phyloP scores from a whole-genome alignment of 805 yeast genomes.

The Myxozyma melibiosi region DNA sequence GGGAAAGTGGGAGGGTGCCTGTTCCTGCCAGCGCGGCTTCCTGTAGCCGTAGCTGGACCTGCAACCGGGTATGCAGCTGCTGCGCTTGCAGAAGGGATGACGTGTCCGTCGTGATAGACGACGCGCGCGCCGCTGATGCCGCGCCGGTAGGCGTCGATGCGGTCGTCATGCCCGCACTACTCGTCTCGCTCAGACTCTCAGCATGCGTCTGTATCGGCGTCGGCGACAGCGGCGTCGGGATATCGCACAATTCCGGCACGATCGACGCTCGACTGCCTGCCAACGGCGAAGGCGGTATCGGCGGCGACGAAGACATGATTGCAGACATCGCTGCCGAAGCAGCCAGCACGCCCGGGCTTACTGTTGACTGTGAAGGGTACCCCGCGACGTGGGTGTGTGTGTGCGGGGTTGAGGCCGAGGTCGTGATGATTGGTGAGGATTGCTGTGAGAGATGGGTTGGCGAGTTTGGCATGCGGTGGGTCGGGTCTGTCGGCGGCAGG shows the following conservation, averaged over 20 bases:
- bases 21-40: slow-evolving; percentile 8
- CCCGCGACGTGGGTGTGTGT: neutral
- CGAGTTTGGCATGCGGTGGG: neutral
- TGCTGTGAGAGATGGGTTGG: neutral
- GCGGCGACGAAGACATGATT: slow-evolving; percentile 16
- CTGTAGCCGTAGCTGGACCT: slow-evolving; percentile 17
- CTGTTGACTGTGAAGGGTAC: slow-evolving; percentile 1
- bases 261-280: neutral
- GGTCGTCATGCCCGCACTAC: neutral
- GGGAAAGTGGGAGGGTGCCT: too few relatives aligned
- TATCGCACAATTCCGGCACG: slow-evolving; percentile 24
- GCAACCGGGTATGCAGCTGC: slow-evolving; percentile 14
- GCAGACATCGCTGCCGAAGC: slow-evolving; percentile 27
- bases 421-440: neutral
- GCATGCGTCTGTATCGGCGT: slow-evolving; percentile 17
- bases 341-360: slow-evolving; percentile 17
- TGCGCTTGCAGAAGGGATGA: slow-evolving; percentile 1
- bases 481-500: neutral
- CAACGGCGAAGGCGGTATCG: slow-evolving; percentile 28
- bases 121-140: neutral
- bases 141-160: slow-evolving; percentile 1
- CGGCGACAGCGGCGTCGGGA: slow-evolving; percentile 27
- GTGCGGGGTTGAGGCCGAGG: slow-evolving; percentile 1
- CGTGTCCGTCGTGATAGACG: neutral
- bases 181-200: neutral